Percentiles rank a stretch among this genome's conserved stretches.
These are phyloP conservation scores for Kuraishia borneana DNA, from an alignment of 805 yeast genomes.

Conservation along the genomic window DNA sequence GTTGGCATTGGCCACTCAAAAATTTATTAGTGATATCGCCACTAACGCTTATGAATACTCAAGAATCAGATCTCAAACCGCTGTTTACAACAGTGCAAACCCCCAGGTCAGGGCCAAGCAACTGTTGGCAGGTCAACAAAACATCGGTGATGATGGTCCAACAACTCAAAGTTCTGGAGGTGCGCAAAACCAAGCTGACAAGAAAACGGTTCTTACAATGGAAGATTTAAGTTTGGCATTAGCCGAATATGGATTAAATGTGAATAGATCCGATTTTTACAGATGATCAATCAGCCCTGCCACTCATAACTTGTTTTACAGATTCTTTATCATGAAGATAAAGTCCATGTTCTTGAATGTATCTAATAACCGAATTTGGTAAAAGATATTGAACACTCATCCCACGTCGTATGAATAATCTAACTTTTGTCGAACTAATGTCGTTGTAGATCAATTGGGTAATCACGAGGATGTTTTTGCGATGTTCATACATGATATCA, in stretches of 20 bases:
- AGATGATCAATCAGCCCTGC: conserved; percentile 32
- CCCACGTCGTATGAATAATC: conserved; percentile 84
- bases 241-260: conserved; percentile 73
- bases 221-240: conserved; percentile 90
- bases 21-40: conserved; percentile 87
- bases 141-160: conserved; percentile 4
- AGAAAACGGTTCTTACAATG: conserved; percentile 78
- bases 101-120: conserved; percentile 83
- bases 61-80: conserved; percentile 76
- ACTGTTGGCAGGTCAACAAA: conserved; percentile 52
- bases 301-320: conserved; percentile 69
- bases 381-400: conserved; percentile 94
- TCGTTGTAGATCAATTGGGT: conserved; percentile 95
- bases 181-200: conserved; percentile 8
- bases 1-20: conserved; percentile 91
- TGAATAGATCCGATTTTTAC: conserved; percentile 88
- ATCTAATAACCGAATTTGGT: conserved; percentile 90
- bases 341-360: conserved; percentile 84
- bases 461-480: conserved; percentile 86
- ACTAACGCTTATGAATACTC: conserved; percentile 95
- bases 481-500: conserved; percentile 95
- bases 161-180: conserved; percentile 3
- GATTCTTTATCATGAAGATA: conserved; percentile 86
- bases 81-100: conserved; percentile 77
- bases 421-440: conserved; percentile 87